A percentile compares a stretch with the other conserved stretches of the same genome.
Evolutionary conservation across 2,329 filamentous ascomycete species (phyloP).

Genomic region (Sclerotiophoma versabilis): DNA sequence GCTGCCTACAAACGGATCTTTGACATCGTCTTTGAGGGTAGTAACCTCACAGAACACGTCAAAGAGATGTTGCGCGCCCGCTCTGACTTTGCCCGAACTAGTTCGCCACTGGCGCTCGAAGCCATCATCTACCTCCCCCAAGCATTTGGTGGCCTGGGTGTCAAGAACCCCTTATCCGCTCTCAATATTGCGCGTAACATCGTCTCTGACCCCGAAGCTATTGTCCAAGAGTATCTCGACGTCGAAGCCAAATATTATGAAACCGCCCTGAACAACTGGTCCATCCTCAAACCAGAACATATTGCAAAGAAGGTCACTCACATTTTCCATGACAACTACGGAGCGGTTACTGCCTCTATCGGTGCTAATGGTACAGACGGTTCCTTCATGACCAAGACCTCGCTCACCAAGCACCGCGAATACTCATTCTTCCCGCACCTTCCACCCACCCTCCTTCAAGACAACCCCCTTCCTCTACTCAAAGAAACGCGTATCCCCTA

Average conservation of each 20-base stretch:
- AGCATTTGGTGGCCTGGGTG: slow-evolving; percentile 38
- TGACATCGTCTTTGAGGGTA: slow-evolving; percentile 29
- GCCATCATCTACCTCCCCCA: slow-evolving; percentile 38
- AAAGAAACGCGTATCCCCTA: not conserved
- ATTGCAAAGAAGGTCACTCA: slow-evolving; percentile 19
- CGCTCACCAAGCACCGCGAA: slow-evolving; percentile 28
- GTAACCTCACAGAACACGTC: slow-evolving; percentile 31
- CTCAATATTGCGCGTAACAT: slow-evolving; percentile 30
- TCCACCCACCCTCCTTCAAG: not conserved
- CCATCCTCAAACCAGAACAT: slow-evolving; percentile 13
- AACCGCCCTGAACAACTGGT: slow-evolving; percentile 19
- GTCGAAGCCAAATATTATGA: slow-evolving; percentile 33
- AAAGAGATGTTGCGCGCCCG: slow-evolving; percentile 22
- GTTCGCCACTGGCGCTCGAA: slow-evolving; percentile 25
- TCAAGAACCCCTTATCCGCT: slow-evolving; percentile 37
- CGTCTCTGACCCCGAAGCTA: slow-evolving; percentile 4
- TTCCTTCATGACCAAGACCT: slow-evolving; percentile 22
- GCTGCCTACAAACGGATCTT: slow-evolving; percentile 32
- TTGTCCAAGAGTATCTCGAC: slow-evolving; percentile 21
- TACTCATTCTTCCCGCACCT: slow-evolving; percentile 8
- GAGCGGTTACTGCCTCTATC: slow-evolving; percentile 16
- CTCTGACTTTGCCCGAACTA: not conserved
- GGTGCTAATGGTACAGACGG: slow-evolving; percentile 6
- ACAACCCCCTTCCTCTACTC: not conserved
- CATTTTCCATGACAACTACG: slow-evolving; percentile 26